phyloP scores from a whole-genome alignment of 2,329 filamentous ascomycete species.

The Penicillium polonicum region DNA sequence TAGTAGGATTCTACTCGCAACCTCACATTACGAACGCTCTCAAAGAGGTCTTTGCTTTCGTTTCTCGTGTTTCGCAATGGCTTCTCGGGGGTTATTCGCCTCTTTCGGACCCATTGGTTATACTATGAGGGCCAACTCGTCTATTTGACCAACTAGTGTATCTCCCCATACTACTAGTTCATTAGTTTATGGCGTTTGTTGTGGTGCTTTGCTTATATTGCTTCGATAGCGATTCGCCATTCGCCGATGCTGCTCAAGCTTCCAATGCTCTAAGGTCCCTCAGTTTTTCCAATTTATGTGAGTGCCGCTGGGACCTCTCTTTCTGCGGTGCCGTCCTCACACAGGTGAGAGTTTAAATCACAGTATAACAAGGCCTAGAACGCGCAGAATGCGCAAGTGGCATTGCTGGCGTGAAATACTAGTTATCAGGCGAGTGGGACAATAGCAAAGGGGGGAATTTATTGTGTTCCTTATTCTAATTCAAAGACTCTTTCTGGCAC shows the following conservation, averaged over 20 bases:
- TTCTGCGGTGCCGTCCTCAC: no score
- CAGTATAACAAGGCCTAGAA: no score
- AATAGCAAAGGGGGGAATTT: no score
- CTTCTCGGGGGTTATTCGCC: background rate
- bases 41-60: background rate
- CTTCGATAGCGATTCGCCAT: background rate
- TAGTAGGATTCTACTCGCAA: background rate
- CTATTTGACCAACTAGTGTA: background rate
- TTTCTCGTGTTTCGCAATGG: background rate
- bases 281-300: background rate
- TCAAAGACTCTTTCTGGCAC: no score
- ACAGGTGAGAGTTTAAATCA: no score
- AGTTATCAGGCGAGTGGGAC: no score
- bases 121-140: background rate
- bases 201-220: background rate
- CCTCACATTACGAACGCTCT: no score
- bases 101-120: background rate
- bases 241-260: background rate
- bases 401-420: no score
- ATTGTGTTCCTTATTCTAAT: no score
- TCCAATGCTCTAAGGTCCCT: background rate
- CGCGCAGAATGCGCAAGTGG: no score
- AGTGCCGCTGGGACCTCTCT: background rate
- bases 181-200: background rate
- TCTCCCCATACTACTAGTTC: background rate